Percentiles rank a stretch among this genome's conserved stretches.
Conservation (phyloP, 495 filamentous ascomycete genomes). For the Xylaria cubensis region DNA sequence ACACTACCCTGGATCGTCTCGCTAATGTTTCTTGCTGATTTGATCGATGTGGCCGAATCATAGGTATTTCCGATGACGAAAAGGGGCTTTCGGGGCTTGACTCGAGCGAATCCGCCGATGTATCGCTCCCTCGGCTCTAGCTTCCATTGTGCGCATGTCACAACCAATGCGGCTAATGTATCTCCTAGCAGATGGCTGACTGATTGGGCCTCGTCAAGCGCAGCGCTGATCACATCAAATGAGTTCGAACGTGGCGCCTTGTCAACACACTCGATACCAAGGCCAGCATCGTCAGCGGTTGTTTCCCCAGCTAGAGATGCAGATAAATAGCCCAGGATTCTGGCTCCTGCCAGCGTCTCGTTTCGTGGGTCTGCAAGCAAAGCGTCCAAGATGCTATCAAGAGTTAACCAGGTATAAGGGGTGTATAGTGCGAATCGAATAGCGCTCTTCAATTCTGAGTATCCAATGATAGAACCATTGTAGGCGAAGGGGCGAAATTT, state of each 20-base stretch:
- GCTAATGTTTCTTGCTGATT: constrained; percentile 58
- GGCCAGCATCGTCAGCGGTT: neutral
- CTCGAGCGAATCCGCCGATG: constrained; percentile 45
- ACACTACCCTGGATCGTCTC: constrained; percentile 58
- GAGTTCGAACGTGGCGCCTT: constrained; percentile 10
- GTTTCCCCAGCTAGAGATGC: neutral
- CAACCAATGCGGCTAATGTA: constrained; percentile 26
- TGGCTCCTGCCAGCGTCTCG: neutral
- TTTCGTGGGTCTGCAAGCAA: constrained; percentile 19
- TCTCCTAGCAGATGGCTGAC: constrained; percentile 34
- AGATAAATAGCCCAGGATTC: neutral
- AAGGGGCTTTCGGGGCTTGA: constrained; percentile 52
- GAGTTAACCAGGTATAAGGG: neutral
- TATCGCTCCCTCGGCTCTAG: constrained; percentile 53
- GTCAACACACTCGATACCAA: constrained; percentile 26
- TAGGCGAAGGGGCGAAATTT: constrained; percentile 23
- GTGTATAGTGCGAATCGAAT: constrained; percentile 24
- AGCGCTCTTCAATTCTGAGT: constrained; percentile 4
- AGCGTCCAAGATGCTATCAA: constrained; percentile 12
- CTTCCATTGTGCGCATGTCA: constrained; percentile 51
- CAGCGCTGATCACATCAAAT: constrained; percentile 10
- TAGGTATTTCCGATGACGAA: constrained; percentile 52
- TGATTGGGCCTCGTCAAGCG: neutral
- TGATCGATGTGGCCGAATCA: constrained; percentile 53
- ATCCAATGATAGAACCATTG: constrained; percentile 10